These are phyloP conservation scores for Metrosideros polymorpha DNA, from an alignment of 441 rosid genomes.

Conservation along the genomic window DNA sequence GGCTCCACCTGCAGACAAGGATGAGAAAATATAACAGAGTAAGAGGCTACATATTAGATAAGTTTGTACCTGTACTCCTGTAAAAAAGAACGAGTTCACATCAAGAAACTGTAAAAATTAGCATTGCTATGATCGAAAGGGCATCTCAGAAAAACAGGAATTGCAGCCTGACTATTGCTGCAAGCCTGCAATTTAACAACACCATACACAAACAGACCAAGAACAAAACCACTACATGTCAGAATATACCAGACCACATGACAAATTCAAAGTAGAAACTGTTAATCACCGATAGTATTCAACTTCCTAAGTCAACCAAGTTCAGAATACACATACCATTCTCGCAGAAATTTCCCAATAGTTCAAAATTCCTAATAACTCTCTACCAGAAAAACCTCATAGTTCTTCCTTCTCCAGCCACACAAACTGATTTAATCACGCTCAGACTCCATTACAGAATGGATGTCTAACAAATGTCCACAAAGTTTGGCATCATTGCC, in stretches of 20 bases:
- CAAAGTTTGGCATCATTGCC: background rate
- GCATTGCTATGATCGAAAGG: background rate
- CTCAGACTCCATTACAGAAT: background rate
- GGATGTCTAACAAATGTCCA: background rate
- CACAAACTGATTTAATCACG: background rate
- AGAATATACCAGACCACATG: background rate
- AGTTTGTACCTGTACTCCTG: background rate
- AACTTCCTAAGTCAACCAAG: background rate
- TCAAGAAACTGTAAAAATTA: background rate
- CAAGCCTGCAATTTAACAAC: background rate
- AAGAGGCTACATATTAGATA: background rate
- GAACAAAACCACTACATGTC: background rate
- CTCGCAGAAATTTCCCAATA: background rate
- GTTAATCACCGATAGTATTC: background rate
- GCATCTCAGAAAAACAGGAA: background rate
- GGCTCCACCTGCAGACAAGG: conserved; percentile 4
- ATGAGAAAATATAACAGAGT: background rate
- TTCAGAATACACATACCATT: background rate
- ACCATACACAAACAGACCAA: background rate
- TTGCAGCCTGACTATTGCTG: background rate
- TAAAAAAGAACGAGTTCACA: background rate
- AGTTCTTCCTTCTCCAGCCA: background rate
- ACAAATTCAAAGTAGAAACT: background rate
- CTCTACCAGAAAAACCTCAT: background rate
- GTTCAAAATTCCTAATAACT: background rate